Evolutionary conservation across 352 stramenopile species (phyloP).

Genomic region (Globisporangium perplexum): DNA sequence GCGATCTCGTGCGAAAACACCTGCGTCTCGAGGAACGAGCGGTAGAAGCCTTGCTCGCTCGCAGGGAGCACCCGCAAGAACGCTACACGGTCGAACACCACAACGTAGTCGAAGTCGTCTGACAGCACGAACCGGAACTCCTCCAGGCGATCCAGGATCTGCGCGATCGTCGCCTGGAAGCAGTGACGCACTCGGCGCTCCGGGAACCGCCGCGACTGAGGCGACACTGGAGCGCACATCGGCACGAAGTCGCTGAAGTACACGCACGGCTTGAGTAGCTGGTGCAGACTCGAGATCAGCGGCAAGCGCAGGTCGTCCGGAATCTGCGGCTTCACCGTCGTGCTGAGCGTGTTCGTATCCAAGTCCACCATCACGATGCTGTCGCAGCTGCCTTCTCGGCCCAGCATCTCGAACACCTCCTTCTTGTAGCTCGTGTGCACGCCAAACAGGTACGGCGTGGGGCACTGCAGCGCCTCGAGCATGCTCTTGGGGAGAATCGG

Average conservation of each 20-base stretch:
- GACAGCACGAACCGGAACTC: conserved; percentile 83
- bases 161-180: conserved; percentile 43
- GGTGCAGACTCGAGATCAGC: conserved; percentile 41
- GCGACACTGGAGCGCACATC: conserved; percentile 36
- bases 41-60: conserved; percentile 64
- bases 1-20: conserved; percentile 84
- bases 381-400: conserved; percentile 64
- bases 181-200: conserved; percentile 52
- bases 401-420: conserved; percentile 70
- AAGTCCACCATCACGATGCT: conserved; percentile 72
- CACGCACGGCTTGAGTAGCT: conserved; percentile 66
- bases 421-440: conserved; percentile 65
- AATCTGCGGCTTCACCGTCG: conserved; percentile 30
- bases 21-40: conserved; percentile 80
- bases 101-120: conserved; percentile 83
- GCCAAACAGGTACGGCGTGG: conserved; percentile 84
- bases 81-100: conserved; percentile 76
- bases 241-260: conserved; percentile 76
- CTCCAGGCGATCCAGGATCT: conserved; percentile 53
- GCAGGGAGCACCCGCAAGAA: conserved; percentile 53
- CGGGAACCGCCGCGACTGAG: conserved; percentile 33
- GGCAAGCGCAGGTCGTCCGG: conserved; percentile 35
- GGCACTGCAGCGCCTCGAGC: conserved; percentile 80
- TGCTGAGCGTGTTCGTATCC: conserved; percentile 53
- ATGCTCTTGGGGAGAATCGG: conserved; percentile 77